phyloP scores from a whole-genome alignment of 169 alveolate species.

The Blepharisma undulans region DNA sequence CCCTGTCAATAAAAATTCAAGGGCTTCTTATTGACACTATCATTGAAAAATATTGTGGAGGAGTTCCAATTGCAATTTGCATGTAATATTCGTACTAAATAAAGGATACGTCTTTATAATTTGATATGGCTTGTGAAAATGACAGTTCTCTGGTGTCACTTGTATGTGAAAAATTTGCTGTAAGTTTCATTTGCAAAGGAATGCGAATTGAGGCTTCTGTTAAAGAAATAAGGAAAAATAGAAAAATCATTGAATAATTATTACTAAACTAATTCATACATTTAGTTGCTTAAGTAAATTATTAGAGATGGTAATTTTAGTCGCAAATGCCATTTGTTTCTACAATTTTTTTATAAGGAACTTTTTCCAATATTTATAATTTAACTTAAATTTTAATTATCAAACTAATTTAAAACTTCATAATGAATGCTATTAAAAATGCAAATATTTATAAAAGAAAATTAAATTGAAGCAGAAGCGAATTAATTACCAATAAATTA shows the following conservation, averaged over 20 bases:
- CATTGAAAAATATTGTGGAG: not conserved
- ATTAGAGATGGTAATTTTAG: not conserved
- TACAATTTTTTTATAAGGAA: too few relatives aligned
- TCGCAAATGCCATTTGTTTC: not conserved
- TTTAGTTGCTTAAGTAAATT: not conserved
- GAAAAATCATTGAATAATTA: not conserved
- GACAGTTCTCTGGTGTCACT: not conserved
- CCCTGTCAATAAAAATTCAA: not conserved
- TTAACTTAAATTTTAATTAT: too few relatives aligned
- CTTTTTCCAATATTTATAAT: too few relatives aligned
- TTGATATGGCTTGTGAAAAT: too few relatives aligned
- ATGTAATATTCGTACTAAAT: not conserved
- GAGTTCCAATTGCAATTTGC: not conserved
- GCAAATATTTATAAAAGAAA: too few relatives aligned
- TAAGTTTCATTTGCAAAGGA: not conserved
- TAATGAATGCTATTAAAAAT: too few relatives aligned
- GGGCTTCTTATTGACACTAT: not conserved
- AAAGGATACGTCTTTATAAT: not conserved
- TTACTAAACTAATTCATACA: too few relatives aligned
- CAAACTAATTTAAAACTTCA: too few relatives aligned
- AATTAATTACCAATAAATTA: too few relatives aligned
- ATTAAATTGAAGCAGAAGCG: too few relatives aligned
- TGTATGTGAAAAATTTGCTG: not conserved
- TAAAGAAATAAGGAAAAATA: not conserved
- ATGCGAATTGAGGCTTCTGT: not conserved